phyloP scores from a whole-genome alignment of 805 yeast species.

The Monosporozyma yasuniensis region DNA sequence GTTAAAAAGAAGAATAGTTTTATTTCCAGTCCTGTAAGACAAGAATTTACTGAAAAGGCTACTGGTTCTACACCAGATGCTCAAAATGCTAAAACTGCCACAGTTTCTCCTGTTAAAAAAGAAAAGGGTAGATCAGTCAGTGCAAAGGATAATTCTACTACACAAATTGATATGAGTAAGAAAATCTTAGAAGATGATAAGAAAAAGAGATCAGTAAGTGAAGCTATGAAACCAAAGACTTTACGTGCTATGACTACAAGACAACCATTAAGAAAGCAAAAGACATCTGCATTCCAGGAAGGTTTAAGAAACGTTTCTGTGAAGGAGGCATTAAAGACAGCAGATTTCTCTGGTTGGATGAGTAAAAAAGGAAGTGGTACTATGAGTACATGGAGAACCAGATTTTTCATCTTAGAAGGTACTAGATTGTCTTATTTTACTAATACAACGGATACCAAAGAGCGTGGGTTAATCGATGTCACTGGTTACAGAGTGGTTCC shows the following conservation, averaged over 20 bases:
- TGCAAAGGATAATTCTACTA: slow-evolving; percentile 34
- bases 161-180: slow-evolving; percentile 10
- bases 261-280: slow-evolving; percentile 41
- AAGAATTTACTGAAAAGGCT: slow-evolving; percentile 16
- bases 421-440: slow-evolving; percentile 86
- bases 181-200: slow-evolving; percentile 13
- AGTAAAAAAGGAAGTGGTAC: slow-evolving; percentile 79
- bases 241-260: slow-evolving; percentile 47
- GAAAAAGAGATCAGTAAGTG: slow-evolving; percentile 39
- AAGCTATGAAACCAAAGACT: slow-evolving; percentile 43
- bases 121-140: slow-evolving; percentile 42
- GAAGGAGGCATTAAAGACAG: slow-evolving; percentile 63
- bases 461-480: slow-evolving; percentile 89
- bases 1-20: slow-evolving; percentile 15
- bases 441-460: slow-evolving; percentile 67
- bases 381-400: slow-evolving; percentile 83
- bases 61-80: slow-evolving; percentile 12
- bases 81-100: slow-evolving; percentile 7
- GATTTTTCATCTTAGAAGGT: slow-evolving; percentile 80
- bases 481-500: slow-evolving; percentile 91
- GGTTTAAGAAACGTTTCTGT: slow-evolving; percentile 76
- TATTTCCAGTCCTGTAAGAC: slow-evolving; percentile 19
- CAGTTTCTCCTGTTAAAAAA: slow-evolving; percentile 8
- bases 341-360: slow-evolving; percentile 91
- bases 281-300: slow-evolving; percentile 76